Percentiles rank a stretch among this genome's conserved stretches.
Conservation (phyloP, 257 asterid species). For the Solanum pinnatisectum region DNA sequence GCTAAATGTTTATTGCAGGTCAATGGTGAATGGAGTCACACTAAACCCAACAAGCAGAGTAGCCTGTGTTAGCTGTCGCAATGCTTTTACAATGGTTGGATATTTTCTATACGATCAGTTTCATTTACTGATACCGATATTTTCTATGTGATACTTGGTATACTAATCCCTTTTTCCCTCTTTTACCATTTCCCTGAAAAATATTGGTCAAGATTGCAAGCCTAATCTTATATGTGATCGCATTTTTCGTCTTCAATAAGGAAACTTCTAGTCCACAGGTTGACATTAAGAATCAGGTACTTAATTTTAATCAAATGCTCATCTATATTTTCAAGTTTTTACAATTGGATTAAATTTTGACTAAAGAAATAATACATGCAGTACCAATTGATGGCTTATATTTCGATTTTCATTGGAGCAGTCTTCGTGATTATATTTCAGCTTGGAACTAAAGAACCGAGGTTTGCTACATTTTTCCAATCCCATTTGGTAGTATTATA, state of each 20-base stretch:
- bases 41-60: conserved; percentile 86
- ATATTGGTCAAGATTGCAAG: conserved; percentile 54
- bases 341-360: neutral
- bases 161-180: neutral
- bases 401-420: conserved; percentile 72
- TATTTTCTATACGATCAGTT: conserved; percentile 4
- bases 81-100: conserved; percentile 82
- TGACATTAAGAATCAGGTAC: conserved; percentile 64
- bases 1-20: conserved; percentile 37
- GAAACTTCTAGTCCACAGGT: conserved; percentile 22
- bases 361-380: conserved; percentile 16
- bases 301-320: neutral
- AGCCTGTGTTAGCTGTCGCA: conserved; percentile 80
- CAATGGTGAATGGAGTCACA: conserved; percentile 94
- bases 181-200: neutral
- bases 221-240: conserved; percentile 73
- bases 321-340: neutral
- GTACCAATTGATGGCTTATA: conserved; percentile 83
- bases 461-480: conserved; percentile 29
- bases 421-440: conserved; percentile 59
- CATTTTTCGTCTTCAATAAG: conserved; percentile 50
- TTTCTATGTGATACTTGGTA: neutral
- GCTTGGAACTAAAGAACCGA: conserved; percentile 81
- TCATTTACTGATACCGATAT: neutral
- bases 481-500: neutral